Base-by-base conservation (phyloP, 2,329 filamentous ascomycete species). In the Clonostachys sp. region DNA sequence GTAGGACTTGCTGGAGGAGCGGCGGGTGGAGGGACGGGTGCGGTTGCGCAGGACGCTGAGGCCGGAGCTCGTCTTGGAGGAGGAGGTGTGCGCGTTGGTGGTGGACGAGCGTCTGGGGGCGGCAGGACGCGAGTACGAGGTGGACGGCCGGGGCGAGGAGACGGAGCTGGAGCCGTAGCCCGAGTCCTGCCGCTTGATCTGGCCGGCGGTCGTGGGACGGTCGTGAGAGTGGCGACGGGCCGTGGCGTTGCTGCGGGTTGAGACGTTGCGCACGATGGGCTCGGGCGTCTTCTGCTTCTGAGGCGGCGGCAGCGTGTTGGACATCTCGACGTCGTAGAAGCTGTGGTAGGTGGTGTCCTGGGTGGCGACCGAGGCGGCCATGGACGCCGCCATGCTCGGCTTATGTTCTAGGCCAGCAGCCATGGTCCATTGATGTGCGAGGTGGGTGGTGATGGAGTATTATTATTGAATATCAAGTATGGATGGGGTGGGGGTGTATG, bases 171-270 rank as follows among this genome's bases (percentile, higher is more conserved):
- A 81, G 55, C 77, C 78, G 54, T 83, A 82, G 34, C 79, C 79
- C 1, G 79, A 82, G 57, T 83, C 78, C 50, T 80, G 77, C 13
- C 79, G 71, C 44, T 71, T 70, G 67, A 81, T 80, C 47, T 65
- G 67, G 43, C 58, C 55, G 0, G 67, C 59, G 12, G 60, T 57
- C 2, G 66, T 66, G 18, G 55, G 56, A 18, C 61, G 60, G n/a
- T 57, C 57, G 18, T 60, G 58, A n/a, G 36, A 39, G 10, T n/a
- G 36, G 36, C 16, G 34, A 12, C 18, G 35, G 50, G 45, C 13
- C 54, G 53, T n/a, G 45, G 42, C 13, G 20, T 33, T 44, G 20
- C 10, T 17, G 33, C 16, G 30, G n/a, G 13, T 10, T 20, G 30
- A 45, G 48, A 20, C 45, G 44, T 20, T 34, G 49, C 16, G 35